phyloP scores from a whole-genome alignment of 345 rosid species.

The Stellera chamaejasme region DNA sequence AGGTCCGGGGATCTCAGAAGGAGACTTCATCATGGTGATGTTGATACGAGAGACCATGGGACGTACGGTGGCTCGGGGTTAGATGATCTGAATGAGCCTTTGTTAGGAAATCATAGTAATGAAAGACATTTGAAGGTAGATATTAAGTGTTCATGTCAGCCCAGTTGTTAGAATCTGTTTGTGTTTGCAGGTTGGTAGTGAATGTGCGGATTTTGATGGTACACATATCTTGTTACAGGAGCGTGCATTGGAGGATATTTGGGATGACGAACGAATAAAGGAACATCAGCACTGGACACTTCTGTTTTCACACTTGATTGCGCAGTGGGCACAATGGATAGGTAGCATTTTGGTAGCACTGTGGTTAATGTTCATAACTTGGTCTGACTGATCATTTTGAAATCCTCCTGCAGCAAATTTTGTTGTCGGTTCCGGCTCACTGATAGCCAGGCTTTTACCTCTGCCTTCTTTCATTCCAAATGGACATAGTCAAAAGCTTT shows the following conservation, averaged over 20 bases:
- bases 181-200: too few species aligned
- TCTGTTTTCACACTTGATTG: slow-evolving; percentile 58
- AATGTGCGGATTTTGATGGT: too few species aligned
- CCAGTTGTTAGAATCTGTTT: too few species aligned
- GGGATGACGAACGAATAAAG: slow-evolving; percentile 60
- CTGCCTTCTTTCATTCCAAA: slow-evolving; percentile 24
- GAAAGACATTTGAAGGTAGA: background rate
- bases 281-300: slow-evolving; percentile 66
- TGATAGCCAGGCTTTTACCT: slow-evolving; percentile 58
- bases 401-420: slow-evolving; percentile 49
- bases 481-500: slow-evolving; percentile 34
- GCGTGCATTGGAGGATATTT: slow-evolving; percentile 40
- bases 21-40: slow-evolving; percentile 72
- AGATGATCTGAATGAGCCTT: slow-evolving; percentile 62
- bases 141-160: too few species aligned
- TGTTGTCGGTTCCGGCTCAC: slow-evolving; percentile 66
- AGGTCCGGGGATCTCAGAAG: slow-evolving; percentile 60
- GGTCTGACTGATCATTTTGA: slow-evolving; percentile 6
- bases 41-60: slow-evolving; percentile 51
- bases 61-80: slow-evolving; percentile 36
- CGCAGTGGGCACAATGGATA: slow-evolving; percentile 95
- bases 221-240: slow-evolving; percentile 22
- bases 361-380: background rate
- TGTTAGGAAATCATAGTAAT: slow-evolving; percentile 26
- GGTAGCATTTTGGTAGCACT: slow-evolving; percentile 32